phyloP scores from a whole-genome alignment of 2,329 filamentous ascomycete genomes.

The Xylariaceae sp. region DNA sequence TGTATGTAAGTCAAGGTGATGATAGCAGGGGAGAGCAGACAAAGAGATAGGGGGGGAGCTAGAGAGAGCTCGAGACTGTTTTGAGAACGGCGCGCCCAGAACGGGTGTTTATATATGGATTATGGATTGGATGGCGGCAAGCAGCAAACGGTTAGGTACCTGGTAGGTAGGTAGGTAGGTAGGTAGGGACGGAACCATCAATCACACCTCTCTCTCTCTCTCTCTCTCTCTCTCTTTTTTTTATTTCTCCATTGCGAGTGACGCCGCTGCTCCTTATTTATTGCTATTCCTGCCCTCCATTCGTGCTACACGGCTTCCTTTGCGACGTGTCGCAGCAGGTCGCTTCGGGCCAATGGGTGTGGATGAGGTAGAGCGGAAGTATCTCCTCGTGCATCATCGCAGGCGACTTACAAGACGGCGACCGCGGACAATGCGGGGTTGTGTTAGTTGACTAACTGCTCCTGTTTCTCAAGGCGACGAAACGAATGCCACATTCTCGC shows the following conservation, averaged over 20 bases:
- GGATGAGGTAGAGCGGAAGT: conserved; percentile 15
- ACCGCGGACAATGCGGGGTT: conserved; percentile 19
- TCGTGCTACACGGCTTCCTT: conserved; percentile 3
- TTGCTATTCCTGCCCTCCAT: not conserved
- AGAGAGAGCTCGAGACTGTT: too few relatives aligned
- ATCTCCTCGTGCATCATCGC: conserved; percentile 12
- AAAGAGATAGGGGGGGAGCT: too few relatives aligned
- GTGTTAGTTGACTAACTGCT: conserved; percentile 11
- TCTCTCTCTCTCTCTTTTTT: not conserved
- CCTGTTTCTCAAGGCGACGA: conserved; percentile 13
- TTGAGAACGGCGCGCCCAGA: too few relatives aligned
- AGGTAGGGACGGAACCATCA: not conserved
- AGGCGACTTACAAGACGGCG: conserved; percentile 16
- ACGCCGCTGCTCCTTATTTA: not conserved
- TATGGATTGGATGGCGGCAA: too few relatives aligned
- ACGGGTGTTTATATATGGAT: too few relatives aligned
- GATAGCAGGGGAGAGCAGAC: too few relatives aligned
- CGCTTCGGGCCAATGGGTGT: conserved; percentile 1
- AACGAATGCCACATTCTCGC: conserved; percentile 3
- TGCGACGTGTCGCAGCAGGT: conserved; percentile 12
- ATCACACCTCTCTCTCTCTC: conserved; percentile 5
- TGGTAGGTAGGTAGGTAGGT: too few relatives aligned
- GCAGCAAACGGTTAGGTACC: not conserved
- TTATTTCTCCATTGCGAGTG: not conserved
- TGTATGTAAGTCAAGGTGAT: too few relatives aligned